phyloP scores from a whole-genome alignment of 257 asterid species.

The Paraleonurus japonicus region DNA sequence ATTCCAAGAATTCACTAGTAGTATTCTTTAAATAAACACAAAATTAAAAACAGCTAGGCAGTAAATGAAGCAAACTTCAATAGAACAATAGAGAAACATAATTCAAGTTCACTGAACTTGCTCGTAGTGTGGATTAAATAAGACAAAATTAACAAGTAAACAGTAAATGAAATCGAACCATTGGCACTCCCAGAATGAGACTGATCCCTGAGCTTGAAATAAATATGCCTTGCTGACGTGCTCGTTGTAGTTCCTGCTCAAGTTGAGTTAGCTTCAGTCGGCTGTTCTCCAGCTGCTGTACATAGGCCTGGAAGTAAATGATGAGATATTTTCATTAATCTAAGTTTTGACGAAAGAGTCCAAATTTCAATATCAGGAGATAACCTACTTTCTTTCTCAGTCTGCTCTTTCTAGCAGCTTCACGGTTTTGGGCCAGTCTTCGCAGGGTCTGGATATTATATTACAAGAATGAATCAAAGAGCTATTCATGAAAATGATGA shows the following conservation, averaged over 20 bases:
- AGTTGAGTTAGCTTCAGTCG: conserved; percentile 83
- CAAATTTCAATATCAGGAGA: conserved; percentile 12
- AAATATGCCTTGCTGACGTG: conserved; percentile 78
- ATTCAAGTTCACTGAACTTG: not conserved
- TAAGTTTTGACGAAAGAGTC: conserved; percentile 1
- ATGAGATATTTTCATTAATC: conserved; percentile 5
- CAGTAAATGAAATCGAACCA: conserved; percentile 46
- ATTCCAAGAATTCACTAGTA: no score
- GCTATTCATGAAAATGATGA: conserved; percentile 5
- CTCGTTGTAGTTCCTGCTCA: conserved; percentile 91
- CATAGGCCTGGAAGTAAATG: conserved; percentile 67
- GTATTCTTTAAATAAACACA: not conserved
- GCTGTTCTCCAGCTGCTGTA: conserved; percentile 94
- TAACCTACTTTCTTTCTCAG: conserved; percentile 80
- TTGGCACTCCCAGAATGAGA: conserved; percentile 57
- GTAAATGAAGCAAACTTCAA: no score
- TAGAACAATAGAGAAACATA: not conserved
- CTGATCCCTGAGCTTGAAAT: conserved; percentile 77
- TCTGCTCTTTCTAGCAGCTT: conserved; percentile 96
- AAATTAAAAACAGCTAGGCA: not conserved
- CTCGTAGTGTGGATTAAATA: not conserved
- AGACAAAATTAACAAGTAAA: not conserved
- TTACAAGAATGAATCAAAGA: conserved; percentile 24
- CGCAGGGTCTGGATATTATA: conserved; percentile 58
- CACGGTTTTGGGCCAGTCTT: conserved; percentile 93